Conservation (phyloP, 225 moss, liverwort and hornwort species). For the Antitrichia curtipendula region DNA sequence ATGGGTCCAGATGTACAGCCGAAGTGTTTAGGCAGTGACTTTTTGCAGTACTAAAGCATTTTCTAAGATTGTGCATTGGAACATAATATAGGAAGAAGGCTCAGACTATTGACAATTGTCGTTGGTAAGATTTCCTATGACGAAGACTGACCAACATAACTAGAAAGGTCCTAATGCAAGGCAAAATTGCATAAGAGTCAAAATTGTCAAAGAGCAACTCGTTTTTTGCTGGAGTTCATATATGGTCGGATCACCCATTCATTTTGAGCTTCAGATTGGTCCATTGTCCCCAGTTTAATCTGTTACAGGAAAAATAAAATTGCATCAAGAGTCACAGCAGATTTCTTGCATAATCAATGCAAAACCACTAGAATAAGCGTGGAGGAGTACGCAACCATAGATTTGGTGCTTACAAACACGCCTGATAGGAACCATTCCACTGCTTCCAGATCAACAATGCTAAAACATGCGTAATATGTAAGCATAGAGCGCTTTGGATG, state of each 20-base stretch:
- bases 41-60: neutral
- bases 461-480: neutral
- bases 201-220: conserved; percentile 48
- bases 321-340: neutral
- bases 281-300: conserved; percentile 91
- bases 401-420: neutral
- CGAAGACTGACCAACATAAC: neutral
- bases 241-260: conserved; percentile 97
- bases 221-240: conserved; percentile 75
- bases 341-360: neutral
- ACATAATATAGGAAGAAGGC: neutral
- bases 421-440: neutral
- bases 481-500: neutral
- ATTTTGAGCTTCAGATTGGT: conserved; percentile 86
- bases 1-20: neutral
- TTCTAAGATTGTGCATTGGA: neutral
- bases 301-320: conserved; percentile 2
- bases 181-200: no score
- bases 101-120: neutral
- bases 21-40: neutral
- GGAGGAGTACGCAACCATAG: neutral
- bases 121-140: neutral
- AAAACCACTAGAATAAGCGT: neutral
- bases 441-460: neutral
- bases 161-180: neutral